Base-by-base conservation (phyloP, 148 eudicot species). In the Cornus controversa region DNA sequence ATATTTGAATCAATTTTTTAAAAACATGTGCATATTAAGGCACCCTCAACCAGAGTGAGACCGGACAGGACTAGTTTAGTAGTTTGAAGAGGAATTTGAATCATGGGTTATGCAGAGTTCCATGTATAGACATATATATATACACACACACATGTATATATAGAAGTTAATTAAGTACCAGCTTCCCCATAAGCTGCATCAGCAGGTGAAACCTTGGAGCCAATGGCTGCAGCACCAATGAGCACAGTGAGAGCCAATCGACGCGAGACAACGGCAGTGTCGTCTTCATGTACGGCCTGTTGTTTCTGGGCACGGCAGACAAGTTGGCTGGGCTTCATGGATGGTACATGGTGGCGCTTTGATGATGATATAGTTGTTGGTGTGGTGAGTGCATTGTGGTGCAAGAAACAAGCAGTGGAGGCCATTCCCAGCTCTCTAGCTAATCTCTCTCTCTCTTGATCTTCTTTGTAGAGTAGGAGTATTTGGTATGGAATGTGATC, bases 171-270 rank as follows among this genome's bases (percentile, higher is more conserved):
- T 50, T 4, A 50, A 50, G 18, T 89, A 96, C 99, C 99, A 36
- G 99, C 84, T 88, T 93, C 98, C n/a, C 99, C 99, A 74, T 94
- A 94, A 63, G 96, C 98, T 23, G 98, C 98, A 64, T 91, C 95
- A 45, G 97, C 98, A n/a, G 98, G 97, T 24, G 91, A 85, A 69
- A 94, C 97, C 92, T 90, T 94, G 53, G 97, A 84, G 36, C 89
- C 97, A 75, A 91, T 84, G 25, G 97, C 97, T 71, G 98, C 97
- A 69, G 96, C 92, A 66, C 98, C 98, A 78, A 94, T 82, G 36
- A 94, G 92, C 71, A 91, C 84, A 58, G 96, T 86, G 29, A 94
- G 91, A 18, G 96, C 98, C 87, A 91, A 66, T 29, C 98, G 81
- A n/a, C 98, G 87, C 0, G 98, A 91, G 54, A 94, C 42, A 4